Evolutionary conservation across 2,329 filamentous ascomycete genomes (phyloP).

Genomic region (Teratosphaeria destructans): DNA sequence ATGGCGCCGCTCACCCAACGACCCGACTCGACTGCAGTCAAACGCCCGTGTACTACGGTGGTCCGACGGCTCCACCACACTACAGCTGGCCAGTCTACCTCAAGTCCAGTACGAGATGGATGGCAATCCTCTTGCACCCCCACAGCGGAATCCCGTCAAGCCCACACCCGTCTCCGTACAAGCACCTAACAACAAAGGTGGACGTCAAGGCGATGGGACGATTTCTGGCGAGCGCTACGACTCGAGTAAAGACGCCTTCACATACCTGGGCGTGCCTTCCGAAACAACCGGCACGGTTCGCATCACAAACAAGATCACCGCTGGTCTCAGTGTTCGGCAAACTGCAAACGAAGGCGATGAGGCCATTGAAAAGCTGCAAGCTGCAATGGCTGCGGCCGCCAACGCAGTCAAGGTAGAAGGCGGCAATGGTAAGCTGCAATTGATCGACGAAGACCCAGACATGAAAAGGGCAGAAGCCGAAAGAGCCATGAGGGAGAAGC

Average conservation of each 20-base stretch:
- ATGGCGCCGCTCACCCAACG: slow-evolving; percentile 56
- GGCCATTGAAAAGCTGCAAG: slow-evolving; percentile 58
- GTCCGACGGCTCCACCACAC: slow-evolving; percentile 68
- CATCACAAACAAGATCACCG: slow-evolving; percentile 65
- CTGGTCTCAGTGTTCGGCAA: slow-evolving; percentile 58
- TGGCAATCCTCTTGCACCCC: slow-evolving; percentile 58
- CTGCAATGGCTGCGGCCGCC: slow-evolving; percentile 54
- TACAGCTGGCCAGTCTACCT: slow-evolving; percentile 60
- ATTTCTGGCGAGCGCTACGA: slow-evolving; percentile 45
- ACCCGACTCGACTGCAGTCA: slow-evolving; percentile 57
- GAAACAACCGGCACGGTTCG: slow-evolving; percentile 57
- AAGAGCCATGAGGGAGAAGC: slow-evolving; percentile 46
- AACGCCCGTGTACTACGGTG: slow-evolving; percentile 66
- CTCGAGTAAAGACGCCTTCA: slow-evolving; percentile 60
- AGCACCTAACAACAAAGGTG: slow-evolving; percentile 21
- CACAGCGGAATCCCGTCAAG: slow-evolving; percentile 38
- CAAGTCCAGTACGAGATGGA: slow-evolving; percentile 63
- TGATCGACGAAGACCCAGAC: slow-evolving; percentile 63
- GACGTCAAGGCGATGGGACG: slow-evolving; percentile 13
- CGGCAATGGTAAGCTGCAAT: slow-evolving; percentile 54
- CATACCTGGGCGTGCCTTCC: slow-evolving; percentile 64
- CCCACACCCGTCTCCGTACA: slow-evolving; percentile 36
- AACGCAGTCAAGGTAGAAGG: slow-evolving; percentile 41
- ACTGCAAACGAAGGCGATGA: slow-evolving; percentile 60
- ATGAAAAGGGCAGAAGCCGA: slow-evolving; percentile 65